Percentiles rank a stretch among this genome's conserved stretches.
phyloP scores from a whole-genome alignment of 2,329 filamentous ascomycete genomes.

The Hypoxylon sp. region DNA sequence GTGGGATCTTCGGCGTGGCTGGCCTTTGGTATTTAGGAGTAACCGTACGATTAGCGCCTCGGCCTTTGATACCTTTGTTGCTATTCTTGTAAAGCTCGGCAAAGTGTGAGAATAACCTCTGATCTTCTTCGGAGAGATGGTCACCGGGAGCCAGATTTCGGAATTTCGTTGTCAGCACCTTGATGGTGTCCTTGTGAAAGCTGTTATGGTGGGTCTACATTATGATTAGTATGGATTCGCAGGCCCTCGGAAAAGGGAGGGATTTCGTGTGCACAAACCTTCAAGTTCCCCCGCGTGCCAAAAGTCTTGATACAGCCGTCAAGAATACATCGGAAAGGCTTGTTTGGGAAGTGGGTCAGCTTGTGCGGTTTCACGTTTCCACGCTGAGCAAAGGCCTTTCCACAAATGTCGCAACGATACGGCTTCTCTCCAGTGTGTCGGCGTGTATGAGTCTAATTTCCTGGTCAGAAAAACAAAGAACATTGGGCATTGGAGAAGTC shows the following conservation, averaged over 20 bases:
- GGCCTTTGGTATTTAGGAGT: slow-evolving; percentile 50
- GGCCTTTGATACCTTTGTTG: slow-evolving; percentile 98
- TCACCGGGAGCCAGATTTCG: slow-evolving; percentile 68
- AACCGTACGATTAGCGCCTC: slow-evolving; percentile 85
- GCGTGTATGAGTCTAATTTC: slow-evolving; percentile 29
- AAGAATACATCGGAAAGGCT: slow-evolving; percentile 68
- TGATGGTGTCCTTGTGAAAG: slow-evolving; percentile 83
- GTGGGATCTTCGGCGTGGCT: slow-evolving; percentile 35
- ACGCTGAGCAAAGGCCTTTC: slow-evolving; percentile 38
- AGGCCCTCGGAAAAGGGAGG: neutral
- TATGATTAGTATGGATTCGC: slow-evolving; percentile 12
- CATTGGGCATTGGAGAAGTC: neutral
- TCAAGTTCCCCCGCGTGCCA: slow-evolving; percentile 91
- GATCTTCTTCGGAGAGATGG: slow-evolving; percentile 77
- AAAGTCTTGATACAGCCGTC: slow-evolving; percentile 82
- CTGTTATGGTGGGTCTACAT: slow-evolving; percentile 81
- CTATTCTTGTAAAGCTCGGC: slow-evolving; percentile 93
- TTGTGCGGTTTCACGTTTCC: slow-evolving; percentile 44
- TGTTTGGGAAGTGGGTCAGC: slow-evolving; percentile 48
- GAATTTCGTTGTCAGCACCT: slow-evolving; percentile 78
- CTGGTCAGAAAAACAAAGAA: slow-evolving; percentile 16
- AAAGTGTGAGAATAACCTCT: slow-evolving; percentile 87
- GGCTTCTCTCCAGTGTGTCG: slow-evolving; percentile 41
- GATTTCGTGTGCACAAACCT: slow-evolving; percentile 64
- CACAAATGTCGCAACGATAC: slow-evolving; percentile 34